Evolutionary conservation across 257 asterid species (phyloP), one percentile per base, ranked within the genome.

Genomic region (Solanum stenotomum): DNA sequence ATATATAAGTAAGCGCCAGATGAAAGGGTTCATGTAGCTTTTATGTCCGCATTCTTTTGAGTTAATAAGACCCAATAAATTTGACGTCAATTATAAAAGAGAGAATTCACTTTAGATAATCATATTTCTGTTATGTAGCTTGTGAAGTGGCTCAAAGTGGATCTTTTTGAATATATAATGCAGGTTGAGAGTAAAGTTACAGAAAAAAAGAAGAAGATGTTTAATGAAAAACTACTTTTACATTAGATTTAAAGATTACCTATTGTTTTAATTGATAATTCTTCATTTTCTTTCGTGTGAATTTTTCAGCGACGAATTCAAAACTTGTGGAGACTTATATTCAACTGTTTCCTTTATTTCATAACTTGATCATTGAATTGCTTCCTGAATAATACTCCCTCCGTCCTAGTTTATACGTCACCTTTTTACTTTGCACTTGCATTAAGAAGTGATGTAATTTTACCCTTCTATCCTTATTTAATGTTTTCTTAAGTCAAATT

Each of bases 41-140:
- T 52, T 16, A 20, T 52, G 23, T 16, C 9, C 0, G 1, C 23
- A 52, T 16, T 52, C n/a, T 52, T 52, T 52, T 52, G 63, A 18
- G 10, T 16, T 18, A 52, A 16, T 0, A n/a, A 52, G 10, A 0
- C 10, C 0, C 63, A 1, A 52, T 52, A 52, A 52, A 0, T 52
- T 16, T 16, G 22, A 16, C 10, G 63, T 6, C 23, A 52, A 52
- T 52, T 15, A 52, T 52, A 49, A 49, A 49, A 15, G 63, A 52
- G 23, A 52, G 0, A 52, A 16, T 52, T 52, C 22, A 52, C 1
- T 16, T 6, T 18, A 56, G n/a, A 56, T 56, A 56, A 18, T 18
- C 8, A 49, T 14, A 0, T 49, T 52, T 52, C 2, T 52, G 1
- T 18, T 52, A 52, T 2, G 5, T 56, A 56, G n/a, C 11, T 0